Base-by-base conservation (phyloP, 768 basidiomycete species). In the Pisolithus tinctorius region DNA sequence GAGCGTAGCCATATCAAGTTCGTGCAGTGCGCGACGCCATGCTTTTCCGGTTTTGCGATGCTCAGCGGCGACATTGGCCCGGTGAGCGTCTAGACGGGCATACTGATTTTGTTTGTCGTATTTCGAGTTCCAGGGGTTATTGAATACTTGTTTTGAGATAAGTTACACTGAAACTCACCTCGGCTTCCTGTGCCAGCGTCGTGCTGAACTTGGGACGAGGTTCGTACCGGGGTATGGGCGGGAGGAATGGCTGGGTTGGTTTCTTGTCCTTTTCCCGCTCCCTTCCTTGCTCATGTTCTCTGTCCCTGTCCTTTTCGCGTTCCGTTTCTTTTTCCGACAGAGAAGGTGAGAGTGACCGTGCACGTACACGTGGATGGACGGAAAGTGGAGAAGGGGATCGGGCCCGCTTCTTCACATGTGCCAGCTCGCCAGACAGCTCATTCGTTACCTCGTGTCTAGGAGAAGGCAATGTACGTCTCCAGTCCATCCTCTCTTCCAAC, bases 1-100 rank as follows among this genome's bases (percentile, higher is more conserved):
- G 36, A 86, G 69, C 37, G 69, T 70, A 30, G 81, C 71, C 59
- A 80, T 67, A 20, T 84, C 82, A 9, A 85, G 65, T 57, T 88
- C 86, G 45, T 82, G 78, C 39, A 80, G 60, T 16, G 81, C 81
- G 16, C 79, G 74, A 26, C 73, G 74, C 16, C 71, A 65, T 3
- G 61, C 69, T 59, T 72, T 75, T n/a, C 60, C 58, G 16, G 72
- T 61, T 16, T 69, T 67, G 26, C 65, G 58, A 48, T 74, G 70
- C 48, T 79, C 76, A 16, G 64, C 53, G n/a, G 67, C 65, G 13
- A 74, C 66, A 49, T 66, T 65, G 6, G 66, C 60, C 5, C 75
- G 73, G 49, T 75, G 74, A 0, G 60, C 58, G 51, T 72, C 70
- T 11, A 74, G 44, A 14, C 69, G 69, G 45, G 61, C 51, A 38